Evolutionary conservation across 768 basidiomycete genomes (phyloP).

Genomic region (Lactarius akahatsu): DNA sequence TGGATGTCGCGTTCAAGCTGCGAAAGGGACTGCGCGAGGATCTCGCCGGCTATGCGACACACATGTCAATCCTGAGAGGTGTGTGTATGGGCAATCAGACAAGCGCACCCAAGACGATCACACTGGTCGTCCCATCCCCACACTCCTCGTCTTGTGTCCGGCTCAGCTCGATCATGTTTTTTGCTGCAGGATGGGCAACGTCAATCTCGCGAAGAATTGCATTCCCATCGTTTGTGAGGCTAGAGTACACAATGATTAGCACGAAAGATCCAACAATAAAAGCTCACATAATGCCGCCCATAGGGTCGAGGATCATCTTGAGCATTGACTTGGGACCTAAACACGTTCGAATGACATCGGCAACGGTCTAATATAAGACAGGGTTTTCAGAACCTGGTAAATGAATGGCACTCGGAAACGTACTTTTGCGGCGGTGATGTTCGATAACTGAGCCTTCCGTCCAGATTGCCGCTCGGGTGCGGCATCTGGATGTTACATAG

Average conservation of each 20-base stretch:
- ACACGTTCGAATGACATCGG: slow-evolving; percentile 97
- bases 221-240: slow-evolving; percentile 98
- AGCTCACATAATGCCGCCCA: slow-evolving; percentile 95
- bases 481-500: slow-evolving; percentile 56
- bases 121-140: slow-evolving; percentile 97
- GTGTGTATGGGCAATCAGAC: slow-evolving; percentile 4
- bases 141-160: slow-evolving; percentile 99
- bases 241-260: slow-evolving; percentile 34
- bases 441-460: slow-evolving; percentile 93
- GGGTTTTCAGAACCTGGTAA: slow-evolving; percentile 8
- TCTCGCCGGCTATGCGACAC: slow-evolving; percentile 77
- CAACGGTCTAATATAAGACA: slow-evolving; percentile 67
- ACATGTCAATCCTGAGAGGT: not conserved
- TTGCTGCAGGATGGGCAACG: slow-evolving; percentile 97
- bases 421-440: slow-evolving; percentile 96
- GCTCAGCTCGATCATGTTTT: slow-evolving; percentile 99
- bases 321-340: slow-evolving; percentile 97
- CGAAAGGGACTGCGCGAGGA: slow-evolving; percentile 90
- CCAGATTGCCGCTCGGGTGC: slow-evolving; percentile 93
- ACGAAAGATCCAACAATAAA: not conserved
- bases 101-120: slow-evolving; percentile 87
- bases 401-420: slow-evolving; percentile 27
- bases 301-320: slow-evolving; percentile 99
- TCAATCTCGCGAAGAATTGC: slow-evolving; percentile 98
- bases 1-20: slow-evolving; percentile 97